Conservation (phyloP, 352 stramenopile genomes). For the Phytophthora idaei region DNA sequence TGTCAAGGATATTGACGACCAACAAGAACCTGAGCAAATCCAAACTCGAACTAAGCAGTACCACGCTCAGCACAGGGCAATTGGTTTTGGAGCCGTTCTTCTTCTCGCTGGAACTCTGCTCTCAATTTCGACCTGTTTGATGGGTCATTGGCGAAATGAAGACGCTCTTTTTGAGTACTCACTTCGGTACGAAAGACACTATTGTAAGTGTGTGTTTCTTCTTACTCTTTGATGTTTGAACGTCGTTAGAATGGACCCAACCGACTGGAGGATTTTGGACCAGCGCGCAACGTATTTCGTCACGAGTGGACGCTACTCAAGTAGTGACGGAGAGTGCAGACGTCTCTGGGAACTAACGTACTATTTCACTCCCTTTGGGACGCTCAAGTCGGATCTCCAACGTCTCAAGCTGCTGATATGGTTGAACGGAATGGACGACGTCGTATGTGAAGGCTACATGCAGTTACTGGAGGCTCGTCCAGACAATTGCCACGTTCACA, state of each 20-base stretch:
- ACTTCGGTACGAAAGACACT: slow-evolving; percentile 26
- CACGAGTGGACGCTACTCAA: slow-evolving; percentile 7
- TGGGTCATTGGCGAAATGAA: slow-evolving; percentile 46
- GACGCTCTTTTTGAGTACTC: slow-evolving; percentile 40
- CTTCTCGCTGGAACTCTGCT: slow-evolving; percentile 25
- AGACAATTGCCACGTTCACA: slow-evolving; percentile 32
- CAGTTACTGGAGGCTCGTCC: slow-evolving; percentile 21
- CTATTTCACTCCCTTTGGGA: slow-evolving; percentile 30
- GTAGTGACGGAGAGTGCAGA: slow-evolving; percentile 17
- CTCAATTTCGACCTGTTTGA: slow-evolving; percentile 30
- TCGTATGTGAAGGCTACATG: slow-evolving; percentile 31
- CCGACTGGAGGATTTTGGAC: slow-evolving; percentile 63
- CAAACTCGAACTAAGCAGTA: slow-evolving; percentile 6
- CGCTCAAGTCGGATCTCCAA: slow-evolving; percentile 38
- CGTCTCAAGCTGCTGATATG: slow-evolving; percentile 26
- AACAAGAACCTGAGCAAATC: slow-evolving; percentile 2
- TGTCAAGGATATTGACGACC: background rate
- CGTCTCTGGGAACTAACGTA: slow-evolving; percentile 30
- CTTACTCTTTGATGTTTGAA: slow-evolving; percentile 3
- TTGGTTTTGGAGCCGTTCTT: background rate
- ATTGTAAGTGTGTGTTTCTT: background rate
- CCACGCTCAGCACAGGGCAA: slow-evolving; percentile 1
- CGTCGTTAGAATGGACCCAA: slow-evolving; percentile 43
- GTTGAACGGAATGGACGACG: slow-evolving; percentile 12
- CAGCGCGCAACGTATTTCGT: slow-evolving; percentile 23